Percentiles rank a stretch among this genome's conserved stretches.
Conservation (phyloP, 495 filamentous ascomycete genomes). For the Trichoderma virens region DNA sequence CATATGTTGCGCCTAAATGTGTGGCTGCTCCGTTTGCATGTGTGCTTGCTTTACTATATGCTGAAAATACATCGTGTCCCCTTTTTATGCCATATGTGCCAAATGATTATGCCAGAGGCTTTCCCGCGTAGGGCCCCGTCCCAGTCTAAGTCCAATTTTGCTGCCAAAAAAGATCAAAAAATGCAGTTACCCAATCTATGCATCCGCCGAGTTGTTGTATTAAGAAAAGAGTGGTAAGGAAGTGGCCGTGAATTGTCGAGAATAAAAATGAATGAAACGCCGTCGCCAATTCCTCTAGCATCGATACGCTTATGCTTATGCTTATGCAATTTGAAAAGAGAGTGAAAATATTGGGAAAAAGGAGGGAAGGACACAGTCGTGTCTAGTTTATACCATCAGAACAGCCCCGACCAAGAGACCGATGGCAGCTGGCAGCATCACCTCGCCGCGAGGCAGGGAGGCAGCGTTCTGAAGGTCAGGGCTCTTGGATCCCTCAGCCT, state of each 20-base stretch:
- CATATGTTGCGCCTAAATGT: background rate
- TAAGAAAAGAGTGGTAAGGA: background rate
- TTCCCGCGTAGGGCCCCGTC: background rate
- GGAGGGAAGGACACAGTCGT: background rate
- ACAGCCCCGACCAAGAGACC: background rate
- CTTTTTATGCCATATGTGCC: constrained; percentile 16
- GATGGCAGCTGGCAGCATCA: background rate
- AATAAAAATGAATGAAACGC: background rate
- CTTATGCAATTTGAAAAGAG: background rate
- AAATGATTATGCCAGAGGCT: background rate
- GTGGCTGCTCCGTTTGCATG: constrained; percentile 16
- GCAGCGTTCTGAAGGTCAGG: constrained; percentile 13
- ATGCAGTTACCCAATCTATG: constrained; percentile 1
- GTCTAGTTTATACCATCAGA: background rate
- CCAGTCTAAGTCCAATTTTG: constrained; percentile 1
- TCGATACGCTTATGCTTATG: background rate
- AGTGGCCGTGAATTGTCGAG: background rate
- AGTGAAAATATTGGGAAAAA: too few relatives aligned
- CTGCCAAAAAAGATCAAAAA: background rate
- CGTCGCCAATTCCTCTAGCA: background rate
- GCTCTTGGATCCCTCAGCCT: background rate
- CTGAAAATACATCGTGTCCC: constrained; percentile 16
- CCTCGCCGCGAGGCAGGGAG: background rate
- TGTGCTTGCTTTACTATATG: constrained; percentile 11
- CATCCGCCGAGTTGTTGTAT: background rate